Conservation (phyloP, 768 basidiomycete genomes). For the Pleurotus tuoliensis region DNA sequence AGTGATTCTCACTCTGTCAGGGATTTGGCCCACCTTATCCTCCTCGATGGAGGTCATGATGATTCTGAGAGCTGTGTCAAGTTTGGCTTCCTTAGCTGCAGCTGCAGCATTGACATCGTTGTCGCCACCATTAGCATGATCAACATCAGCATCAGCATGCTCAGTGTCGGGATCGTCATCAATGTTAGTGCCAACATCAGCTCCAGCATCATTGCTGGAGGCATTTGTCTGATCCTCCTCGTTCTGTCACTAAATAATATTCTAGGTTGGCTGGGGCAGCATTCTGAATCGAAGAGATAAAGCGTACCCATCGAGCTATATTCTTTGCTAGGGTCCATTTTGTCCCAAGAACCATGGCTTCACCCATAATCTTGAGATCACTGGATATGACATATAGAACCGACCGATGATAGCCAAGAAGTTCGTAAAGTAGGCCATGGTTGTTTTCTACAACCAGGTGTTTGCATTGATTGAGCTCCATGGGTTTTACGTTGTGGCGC, state of each 20-base stretch:
- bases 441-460: not conserved
- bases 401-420: conserved; percentile 12
- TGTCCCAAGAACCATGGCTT: conserved; percentile 17
- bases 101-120: not conserved
- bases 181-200: not conserved
- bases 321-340: conserved; percentile 17
- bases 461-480: not conserved
- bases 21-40: no score
- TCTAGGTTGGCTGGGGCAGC: not conserved
- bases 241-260: not conserved
- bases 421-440: conserved; percentile 5
- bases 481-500: not conserved
- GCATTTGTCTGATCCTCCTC: not conserved
- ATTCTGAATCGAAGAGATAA: not conserved
- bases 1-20: no score
- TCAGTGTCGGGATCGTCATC: not conserved
- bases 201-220: not conserved
- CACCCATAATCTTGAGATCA: conserved; percentile 13
- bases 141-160: not conserved
- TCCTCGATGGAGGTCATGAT: not conserved
- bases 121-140: not conserved
- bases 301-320: conserved; percentile 20
- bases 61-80: not conserved
- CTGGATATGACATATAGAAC: conserved; percentile 22
- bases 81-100: not conserved